Percentiles rank a stretch among this genome's conserved stretches.
Conservation (phyloP, 2,329 filamentous ascomycete species). For the Rhinocladiella mackenziei region DNA sequence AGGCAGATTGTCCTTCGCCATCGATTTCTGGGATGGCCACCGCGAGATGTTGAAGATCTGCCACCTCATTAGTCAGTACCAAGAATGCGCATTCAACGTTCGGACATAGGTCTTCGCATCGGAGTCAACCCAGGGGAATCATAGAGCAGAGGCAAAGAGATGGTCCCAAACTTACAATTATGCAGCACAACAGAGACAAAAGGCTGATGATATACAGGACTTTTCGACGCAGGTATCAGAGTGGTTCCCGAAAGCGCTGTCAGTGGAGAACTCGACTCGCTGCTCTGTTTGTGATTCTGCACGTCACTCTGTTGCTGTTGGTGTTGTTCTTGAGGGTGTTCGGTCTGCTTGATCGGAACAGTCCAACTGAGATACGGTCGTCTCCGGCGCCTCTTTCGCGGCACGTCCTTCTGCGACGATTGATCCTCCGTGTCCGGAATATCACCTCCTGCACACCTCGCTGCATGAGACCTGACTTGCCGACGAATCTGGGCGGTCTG, state of each 20-base stretch:
- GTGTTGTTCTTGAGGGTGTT: neutral
- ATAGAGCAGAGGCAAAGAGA: no score
- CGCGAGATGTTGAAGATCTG: constrained; percentile 39
- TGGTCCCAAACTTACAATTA: constrained; percentile 5
- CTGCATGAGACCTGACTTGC: constrained; percentile 14
- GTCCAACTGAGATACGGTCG: constrained; percentile 4
- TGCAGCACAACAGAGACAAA: constrained; percentile 12
- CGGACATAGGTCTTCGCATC: no score
- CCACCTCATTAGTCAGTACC: neutral
- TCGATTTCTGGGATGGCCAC: constrained; percentile 44
- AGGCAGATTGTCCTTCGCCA: constrained; percentile 32
- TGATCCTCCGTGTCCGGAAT: neutral
- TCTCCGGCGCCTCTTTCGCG: neutral
- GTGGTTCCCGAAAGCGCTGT: constrained; percentile 1
- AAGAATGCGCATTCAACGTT: no score
- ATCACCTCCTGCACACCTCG: neutral
- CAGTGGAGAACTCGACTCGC: neutral
- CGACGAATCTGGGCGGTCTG: constrained; percentile 1
- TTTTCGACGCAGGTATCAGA: constrained; percentile 15
- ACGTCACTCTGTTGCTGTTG: neutral
- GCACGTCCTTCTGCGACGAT: neutral
- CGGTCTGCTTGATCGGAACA: neutral
- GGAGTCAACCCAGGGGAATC: no score
- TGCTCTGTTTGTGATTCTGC: neutral
- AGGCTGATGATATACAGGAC: constrained; percentile 11